Conservation (phyloP, 1,139 yeast species). For the Candida sojae region DNA sequence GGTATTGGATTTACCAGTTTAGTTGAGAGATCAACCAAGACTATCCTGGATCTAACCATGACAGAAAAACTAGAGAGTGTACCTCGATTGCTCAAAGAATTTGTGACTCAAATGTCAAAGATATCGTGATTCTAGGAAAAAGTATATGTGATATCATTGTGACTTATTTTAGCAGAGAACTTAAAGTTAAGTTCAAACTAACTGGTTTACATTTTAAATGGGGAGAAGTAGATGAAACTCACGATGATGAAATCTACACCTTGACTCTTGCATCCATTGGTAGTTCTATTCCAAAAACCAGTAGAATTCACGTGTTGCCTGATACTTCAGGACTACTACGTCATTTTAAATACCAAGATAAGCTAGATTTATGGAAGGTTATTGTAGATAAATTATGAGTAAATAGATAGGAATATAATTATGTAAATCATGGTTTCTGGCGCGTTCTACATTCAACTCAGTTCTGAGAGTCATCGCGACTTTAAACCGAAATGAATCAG, state of each 20-base stretch:
- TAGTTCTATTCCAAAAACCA: conserved; percentile 10
- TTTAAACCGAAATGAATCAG: no score
- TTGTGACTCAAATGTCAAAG: conserved; percentile 32
- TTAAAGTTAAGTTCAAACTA: conserved; percentile 18
- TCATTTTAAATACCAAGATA: neutral
- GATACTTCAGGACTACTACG: conserved; percentile 74
- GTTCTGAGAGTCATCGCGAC: neutral
- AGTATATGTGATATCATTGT: conserved; percentile 75
- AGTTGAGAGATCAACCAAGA: conserved; percentile 63
- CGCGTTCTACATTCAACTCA: no score
- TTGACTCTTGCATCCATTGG: conserved; percentile 19
- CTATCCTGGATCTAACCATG: conserved; percentile 54
- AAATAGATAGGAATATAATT: neutral
- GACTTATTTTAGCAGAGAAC: conserved; percentile 22
- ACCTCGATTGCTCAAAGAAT: conserved; percentile 50
- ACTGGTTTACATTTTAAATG: conserved; percentile 38
- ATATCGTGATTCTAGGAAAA: conserved; percentile 67
- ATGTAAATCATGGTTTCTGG: neutral
- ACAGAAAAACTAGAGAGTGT: conserved; percentile 60
- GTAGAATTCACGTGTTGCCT: conserved; percentile 59
- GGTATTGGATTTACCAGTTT: conserved; percentile 73
- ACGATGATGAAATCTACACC: conserved; percentile 17
- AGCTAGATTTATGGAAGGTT: neutral
- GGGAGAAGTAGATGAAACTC: conserved; percentile 45
- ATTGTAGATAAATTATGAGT: neutral